Base-by-base conservation (phyloP, 306 rosid genomes). In the Geum urbanum region DNA sequence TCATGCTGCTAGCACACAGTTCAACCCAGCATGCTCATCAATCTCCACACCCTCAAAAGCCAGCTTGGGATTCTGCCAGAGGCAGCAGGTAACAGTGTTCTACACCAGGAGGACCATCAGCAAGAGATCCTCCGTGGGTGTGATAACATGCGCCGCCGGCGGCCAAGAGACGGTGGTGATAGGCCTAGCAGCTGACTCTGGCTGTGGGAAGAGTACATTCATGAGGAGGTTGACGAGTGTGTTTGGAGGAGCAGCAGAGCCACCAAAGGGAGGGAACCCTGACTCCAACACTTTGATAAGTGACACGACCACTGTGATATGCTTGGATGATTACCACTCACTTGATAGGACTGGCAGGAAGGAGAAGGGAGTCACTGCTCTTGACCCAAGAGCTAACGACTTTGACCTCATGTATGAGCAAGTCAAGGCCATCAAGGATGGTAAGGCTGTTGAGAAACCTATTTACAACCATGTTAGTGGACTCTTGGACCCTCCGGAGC, bases 381-480 rank as follows among this genome's bases (percentile, higher is more conserved):
- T 95, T 69, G 97, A 95, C 66, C 99, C 99, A 0, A 87, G 82
- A 86, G 99, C 99, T 60, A 95, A 95, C 20, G 4, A 91, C 74
- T 95, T 95, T 80, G 99, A 91, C 80, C 94, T 95, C 13, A 95
- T 95, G 99, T 95, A 91, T 70, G 91, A 95, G 1, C 99, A 95
- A 74, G 99, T 95, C 50, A 91, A 95, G 76, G 95, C 99, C 11
- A 5, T 95, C 19, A 95, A 95, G 75, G 77, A 83, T 5, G 97
- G 99, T 1, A 59, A 76, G 63, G 10, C 97, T 56, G 97, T 95
- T 37, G 19, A 95, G 0, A 95, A 95, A 20, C 99, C 99, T 0
- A 95, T 95, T 59, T 95, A 95, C 69, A 95, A 95, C 49, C 99
- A 95, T 73, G 99, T 95, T 24, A 72, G 91, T 83, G 99, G 99